Evolutionary conservation across 1,284 basidiomycete species (phyloP), one percentile per base, ranked within the genome.

Genomic region (Austroboletus rostrupii): DNA sequence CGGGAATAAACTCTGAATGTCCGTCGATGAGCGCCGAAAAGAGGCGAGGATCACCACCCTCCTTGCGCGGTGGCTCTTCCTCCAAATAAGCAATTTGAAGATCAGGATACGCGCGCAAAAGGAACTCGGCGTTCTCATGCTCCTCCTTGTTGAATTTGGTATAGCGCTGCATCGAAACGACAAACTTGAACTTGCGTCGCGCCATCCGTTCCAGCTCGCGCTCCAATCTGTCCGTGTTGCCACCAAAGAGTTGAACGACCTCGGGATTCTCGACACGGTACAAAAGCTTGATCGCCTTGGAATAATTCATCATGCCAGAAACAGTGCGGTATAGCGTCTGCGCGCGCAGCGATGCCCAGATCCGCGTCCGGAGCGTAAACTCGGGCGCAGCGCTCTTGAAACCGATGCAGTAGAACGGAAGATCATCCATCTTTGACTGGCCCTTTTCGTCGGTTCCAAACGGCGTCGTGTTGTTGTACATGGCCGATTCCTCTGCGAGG

Each of bases 241-340:
- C 96, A 45, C 91, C 93, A 70, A 97, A 97, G 50, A 87, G 81
- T 70, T 97, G 92, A 1, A 99, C 96, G 48, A 98, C 89, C 69
- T 97, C 93, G n/a, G 97, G 97, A 72, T 98, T 99, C 73, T 99
- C 96, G 55, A 99, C 96, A 52, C 96, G 92, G 72, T 99, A 99
- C 29, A 99, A 82, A 29, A 99, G 81, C 74, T 99, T 99, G 84
- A 99, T 97, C 17, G 96, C 96, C 76, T 99, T 99, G 62, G 91
- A 90, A 75, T 99, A 99, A 77, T 99, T 99, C 97, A 99, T 99
- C 89, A 99, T 98, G 50, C 97, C 97, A n/a, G 97, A 99, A n/a
- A 99, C 94, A 13, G 97, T 99, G 57, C 97, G 90, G 72, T 99
- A 99, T 32, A 99, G 81, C 0, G 97, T 99, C 73, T 99, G 97